Conservation (phyloP, 2,329 filamentous ascomycete species). For the Biscogniauxia sp. region DNA sequence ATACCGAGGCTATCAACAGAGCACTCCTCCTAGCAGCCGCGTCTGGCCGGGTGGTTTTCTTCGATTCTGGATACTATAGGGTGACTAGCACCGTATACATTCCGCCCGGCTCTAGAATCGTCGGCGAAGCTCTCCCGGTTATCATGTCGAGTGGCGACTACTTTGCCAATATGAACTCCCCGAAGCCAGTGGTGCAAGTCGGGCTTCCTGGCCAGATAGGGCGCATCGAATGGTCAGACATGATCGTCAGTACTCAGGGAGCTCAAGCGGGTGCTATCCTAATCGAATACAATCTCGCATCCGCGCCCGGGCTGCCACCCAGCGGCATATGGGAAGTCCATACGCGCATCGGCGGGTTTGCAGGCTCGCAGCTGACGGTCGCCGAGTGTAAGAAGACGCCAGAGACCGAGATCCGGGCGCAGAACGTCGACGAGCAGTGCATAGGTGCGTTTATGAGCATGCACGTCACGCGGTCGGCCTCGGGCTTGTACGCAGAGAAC, state of each 20-base stretch:
- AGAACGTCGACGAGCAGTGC: constrained; percentile 30
- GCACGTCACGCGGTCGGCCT: constrained; percentile 39
- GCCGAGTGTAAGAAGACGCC: constrained; percentile 55
- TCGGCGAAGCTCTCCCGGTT: constrained; percentile 56
- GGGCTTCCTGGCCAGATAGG: constrained; percentile 56
- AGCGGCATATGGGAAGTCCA: constrained; percentile 74
- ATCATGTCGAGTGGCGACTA: constrained; percentile 50
- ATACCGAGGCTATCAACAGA: constrained; percentile 67
- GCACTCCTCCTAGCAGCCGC: constrained; percentile 57
- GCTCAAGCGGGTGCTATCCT: constrained; percentile 59
- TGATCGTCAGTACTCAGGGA: constrained; percentile 60
- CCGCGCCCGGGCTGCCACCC: constrained; percentile 29
- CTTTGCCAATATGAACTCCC: constrained; percentile 51
- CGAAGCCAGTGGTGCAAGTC: constrained; percentile 55
- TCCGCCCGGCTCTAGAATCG: constrained; percentile 51
- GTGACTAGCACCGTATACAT: constrained; percentile 54
- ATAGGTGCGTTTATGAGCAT: constrained; percentile 44
- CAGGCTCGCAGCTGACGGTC: constrained; percentile 66
- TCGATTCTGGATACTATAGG: constrained; percentile 61
- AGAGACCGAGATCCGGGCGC: constrained; percentile 22
- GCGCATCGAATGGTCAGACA: constrained; percentile 59
- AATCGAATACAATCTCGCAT: constrained; percentile 61
- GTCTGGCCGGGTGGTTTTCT: constrained; percentile 53
- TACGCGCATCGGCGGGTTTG: constrained; percentile 70
- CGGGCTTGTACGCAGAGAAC: constrained; percentile 42